These are phyloP conservation scores for Kwoniella europaea DNA, from an alignment of 768 basidiomycete genomes.

Conservation along the genomic window DNA sequence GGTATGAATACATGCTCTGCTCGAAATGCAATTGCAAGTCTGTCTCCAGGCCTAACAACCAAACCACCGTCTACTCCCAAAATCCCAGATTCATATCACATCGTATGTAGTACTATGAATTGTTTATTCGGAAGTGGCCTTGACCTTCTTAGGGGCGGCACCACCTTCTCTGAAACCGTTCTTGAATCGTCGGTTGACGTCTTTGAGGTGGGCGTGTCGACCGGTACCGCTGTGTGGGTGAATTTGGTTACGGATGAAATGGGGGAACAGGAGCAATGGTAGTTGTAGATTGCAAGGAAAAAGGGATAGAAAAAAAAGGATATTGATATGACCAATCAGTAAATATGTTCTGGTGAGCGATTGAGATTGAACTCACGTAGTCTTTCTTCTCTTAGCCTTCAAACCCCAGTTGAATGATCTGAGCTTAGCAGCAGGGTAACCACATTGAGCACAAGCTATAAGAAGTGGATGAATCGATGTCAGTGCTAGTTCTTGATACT, in stretches of 20 bases:
- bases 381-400: conserved; percentile 99
- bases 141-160: conserved; percentile 81
- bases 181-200: conserved; percentile 94
- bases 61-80: too few species aligned
- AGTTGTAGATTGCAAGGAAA: background rate
- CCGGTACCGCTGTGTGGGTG: conserved; percentile 71
- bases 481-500: background rate
- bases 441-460: conserved; percentile 90
- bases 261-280: background rate
- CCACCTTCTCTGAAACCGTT: conserved; percentile 98
- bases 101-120: conserved; percentile 8
- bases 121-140: conserved; percentile 59
- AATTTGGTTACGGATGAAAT: background rate
- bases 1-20: conserved; percentile 25
- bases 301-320: background rate
- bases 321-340: conserved; percentile 2
- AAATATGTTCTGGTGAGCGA: background rate
- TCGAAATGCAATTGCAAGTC: background rate
- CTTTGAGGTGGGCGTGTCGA: conserved; percentile 90
- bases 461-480: background rate
- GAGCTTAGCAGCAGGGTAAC: conserved; percentile 92
- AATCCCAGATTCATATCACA: conserved; percentile 4
- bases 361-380: conserved; percentile 64
- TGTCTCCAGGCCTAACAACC: too few species aligned
- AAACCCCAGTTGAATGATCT: conserved; percentile 97